Evolutionary conservation across 805 yeast genomes (phyloP).

Genomic region (Starmerella asiatica): DNA sequence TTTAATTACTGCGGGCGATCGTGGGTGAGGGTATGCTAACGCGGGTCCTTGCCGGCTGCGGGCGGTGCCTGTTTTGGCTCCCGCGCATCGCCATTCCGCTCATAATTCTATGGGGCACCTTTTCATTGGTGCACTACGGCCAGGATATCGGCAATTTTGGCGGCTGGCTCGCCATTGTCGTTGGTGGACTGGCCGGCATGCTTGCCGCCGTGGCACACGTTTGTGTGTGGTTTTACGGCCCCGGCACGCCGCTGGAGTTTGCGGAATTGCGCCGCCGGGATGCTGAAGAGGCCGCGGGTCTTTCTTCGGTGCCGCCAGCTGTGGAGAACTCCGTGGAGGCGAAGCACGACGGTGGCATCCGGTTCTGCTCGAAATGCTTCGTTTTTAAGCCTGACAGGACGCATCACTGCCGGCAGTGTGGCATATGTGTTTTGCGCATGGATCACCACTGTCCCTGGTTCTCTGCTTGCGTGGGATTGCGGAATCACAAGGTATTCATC

Average conservation of each 20-base stretch:
- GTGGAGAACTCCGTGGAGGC: slow-evolving; percentile 26
- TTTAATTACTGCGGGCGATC: background rate
- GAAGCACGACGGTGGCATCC: slow-evolving; percentile 30
- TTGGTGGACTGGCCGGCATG: slow-evolving; percentile 19
- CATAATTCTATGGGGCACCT: slow-evolving; percentile 26
- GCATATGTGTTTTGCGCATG: slow-evolving; percentile 36
- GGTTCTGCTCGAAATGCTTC: slow-evolving; percentile 31
- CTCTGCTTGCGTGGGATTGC: slow-evolving; percentile 71
- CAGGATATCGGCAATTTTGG: background rate
- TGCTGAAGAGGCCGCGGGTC: slow-evolving; percentile 19
- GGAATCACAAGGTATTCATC: slow-evolving; percentile 64
- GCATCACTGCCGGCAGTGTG: slow-evolving; percentile 33
- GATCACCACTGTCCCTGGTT: slow-evolving; percentile 83
- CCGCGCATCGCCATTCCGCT: slow-evolving; percentile 26
- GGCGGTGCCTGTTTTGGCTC: slow-evolving; percentile 16
- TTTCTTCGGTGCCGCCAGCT: slow-evolving; percentile 19
- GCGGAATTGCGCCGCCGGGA: slow-evolving; percentile 17
- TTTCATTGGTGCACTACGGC: slow-evolving; percentile 19
- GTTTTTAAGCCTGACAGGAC: slow-evolving; percentile 35
- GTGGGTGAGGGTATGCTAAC: background rate
- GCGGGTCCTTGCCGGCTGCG: slow-evolving; percentile 7
- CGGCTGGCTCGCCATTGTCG: slow-evolving; percentile 8
- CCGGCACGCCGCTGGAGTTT: slow-evolving; percentile 27
- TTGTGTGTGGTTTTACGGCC: slow-evolving; percentile 22
- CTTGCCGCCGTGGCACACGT: slow-evolving; percentile 22